Conservation (phyloP, 2,329 filamentous ascomycete genomes). For the Alternaria angustiovoidea region DNA sequence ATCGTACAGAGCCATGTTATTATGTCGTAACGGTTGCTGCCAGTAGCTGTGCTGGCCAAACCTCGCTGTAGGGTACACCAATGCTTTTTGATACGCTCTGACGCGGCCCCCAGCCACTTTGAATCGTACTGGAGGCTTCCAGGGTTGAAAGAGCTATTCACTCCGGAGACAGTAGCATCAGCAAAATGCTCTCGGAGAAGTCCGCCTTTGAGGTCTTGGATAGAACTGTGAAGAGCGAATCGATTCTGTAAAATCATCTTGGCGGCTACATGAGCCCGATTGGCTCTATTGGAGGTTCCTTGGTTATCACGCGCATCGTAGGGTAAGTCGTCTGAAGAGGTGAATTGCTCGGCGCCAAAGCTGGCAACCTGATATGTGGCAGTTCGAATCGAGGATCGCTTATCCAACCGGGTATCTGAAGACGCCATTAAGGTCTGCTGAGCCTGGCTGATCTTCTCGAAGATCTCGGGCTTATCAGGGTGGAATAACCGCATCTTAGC, state of each 20-base stretch:
- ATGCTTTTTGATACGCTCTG: slow-evolving; percentile 10
- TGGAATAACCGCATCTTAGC: slow-evolving; percentile 26
- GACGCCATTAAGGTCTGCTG: slow-evolving; percentile 2
- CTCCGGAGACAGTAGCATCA: slow-evolving; percentile 7
- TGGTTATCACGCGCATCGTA: slow-evolving; percentile 33
- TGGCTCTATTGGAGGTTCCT: slow-evolving; percentile 13
- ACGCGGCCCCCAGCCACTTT: slow-evolving; percentile 28
- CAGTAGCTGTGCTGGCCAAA: slow-evolving; percentile 3
- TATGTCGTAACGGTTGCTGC: slow-evolving; percentile 25
- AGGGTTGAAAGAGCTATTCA: neutral
- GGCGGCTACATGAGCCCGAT: slow-evolving; percentile 22
- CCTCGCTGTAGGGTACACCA: slow-evolving; percentile 38
- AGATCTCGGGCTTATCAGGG: slow-evolving; percentile 1
- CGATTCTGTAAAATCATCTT: slow-evolving; percentile 26
- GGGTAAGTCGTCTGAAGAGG: slow-evolving; percentile 18
- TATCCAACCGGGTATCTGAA: slow-evolving; percentile 26
- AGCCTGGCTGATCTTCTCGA: slow-evolving; percentile 5
- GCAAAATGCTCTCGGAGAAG: slow-evolving; percentile 20
- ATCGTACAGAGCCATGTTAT: slow-evolving; percentile 38
- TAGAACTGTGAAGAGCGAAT: slow-evolving; percentile 13
- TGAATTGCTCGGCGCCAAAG: slow-evolving; percentile 46
- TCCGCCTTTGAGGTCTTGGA: slow-evolving; percentile 10
- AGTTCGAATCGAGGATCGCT: slow-evolving; percentile 42
- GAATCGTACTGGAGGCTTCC: slow-evolving; percentile 28
- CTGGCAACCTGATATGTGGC: slow-evolving; percentile 38